A percentile compares a stretch with the other conserved stretches of the same genome.
Evolutionary conservation across 768 basidiomycete genomes (phyloP).

Genomic region (Cyclocybe aegerita): DNA sequence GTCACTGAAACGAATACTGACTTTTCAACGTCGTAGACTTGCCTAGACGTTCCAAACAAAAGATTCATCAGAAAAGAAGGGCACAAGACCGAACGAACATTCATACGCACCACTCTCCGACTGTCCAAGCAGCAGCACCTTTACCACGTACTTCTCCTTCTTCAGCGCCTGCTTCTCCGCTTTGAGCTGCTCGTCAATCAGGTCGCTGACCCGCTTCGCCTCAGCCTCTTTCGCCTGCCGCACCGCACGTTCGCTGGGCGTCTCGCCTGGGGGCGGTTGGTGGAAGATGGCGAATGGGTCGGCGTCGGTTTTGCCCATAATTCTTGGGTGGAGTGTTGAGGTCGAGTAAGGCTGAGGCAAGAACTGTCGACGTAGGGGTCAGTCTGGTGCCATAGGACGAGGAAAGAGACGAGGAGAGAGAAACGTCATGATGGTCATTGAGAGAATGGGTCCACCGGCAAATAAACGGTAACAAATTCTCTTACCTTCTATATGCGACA

Average conservation of each 20-base stretch:
- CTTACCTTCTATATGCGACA: too few species aligned
- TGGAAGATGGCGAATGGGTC: conserved; percentile 64
- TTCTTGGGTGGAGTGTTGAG: not conserved
- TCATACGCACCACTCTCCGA: conserved; percentile 53
- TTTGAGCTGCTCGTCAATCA: conserved; percentile 57
- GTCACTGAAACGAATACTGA: conserved; percentile 21
- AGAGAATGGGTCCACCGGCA: too few species aligned
- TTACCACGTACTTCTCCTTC: conserved; percentile 43
- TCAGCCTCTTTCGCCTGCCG: conserved; percentile 43
- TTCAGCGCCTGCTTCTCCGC: conserved; percentile 42
- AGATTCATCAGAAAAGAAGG: not conserved
- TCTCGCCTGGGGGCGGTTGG: conserved; percentile 59
- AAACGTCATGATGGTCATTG: too few species aligned
- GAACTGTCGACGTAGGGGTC: too few species aligned
- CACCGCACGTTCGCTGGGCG: conserved; percentile 41
- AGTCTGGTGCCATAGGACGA: too few species aligned
- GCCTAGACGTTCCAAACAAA: conserved; percentile 29
- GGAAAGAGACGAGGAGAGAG: too few species aligned
- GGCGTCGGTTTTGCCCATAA: conserved; percentile 20
- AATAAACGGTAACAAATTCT: too few species aligned
- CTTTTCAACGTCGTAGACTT: conserved; percentile 65
- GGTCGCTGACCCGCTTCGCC: conserved; percentile 55
- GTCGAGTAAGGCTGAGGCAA: too few species aligned
- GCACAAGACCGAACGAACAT: not conserved
- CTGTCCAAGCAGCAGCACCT: conserved; percentile 57